A percentile compares a stretch with the other conserved stretches of the same genome.
Conservation (phyloP, 495 filamentous ascomycete genomes). For the Clohesyomyces aquaticus region DNA sequence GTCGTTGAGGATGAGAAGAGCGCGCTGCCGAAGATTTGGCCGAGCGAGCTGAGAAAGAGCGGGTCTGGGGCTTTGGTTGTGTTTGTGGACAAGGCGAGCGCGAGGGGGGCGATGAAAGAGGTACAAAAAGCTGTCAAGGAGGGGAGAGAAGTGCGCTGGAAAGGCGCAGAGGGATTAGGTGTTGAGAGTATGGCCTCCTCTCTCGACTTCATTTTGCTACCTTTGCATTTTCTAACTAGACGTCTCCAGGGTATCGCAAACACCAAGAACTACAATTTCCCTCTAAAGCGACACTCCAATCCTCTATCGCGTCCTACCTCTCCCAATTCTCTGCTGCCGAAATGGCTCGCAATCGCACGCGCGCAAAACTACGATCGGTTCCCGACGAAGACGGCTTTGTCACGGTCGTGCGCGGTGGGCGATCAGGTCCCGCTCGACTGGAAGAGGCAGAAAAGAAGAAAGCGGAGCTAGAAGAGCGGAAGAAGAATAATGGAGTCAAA, state of each 20-base stretch:
- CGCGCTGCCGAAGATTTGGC: constrained; percentile 71
- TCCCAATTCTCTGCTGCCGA: constrained; percentile 68
- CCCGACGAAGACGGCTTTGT: constrained; percentile 96
- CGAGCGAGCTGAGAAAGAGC: constrained; percentile 68
- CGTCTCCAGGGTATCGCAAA: constrained; percentile 57
- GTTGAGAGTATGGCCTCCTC: constrained; percentile 26
- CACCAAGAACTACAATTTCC: constrained; percentile 75
- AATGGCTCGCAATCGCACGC: constrained; percentile 61
- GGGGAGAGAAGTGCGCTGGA: constrained; percentile 53
- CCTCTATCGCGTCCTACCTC: constrained; percentile 81
- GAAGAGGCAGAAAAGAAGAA: constrained; percentile 74
- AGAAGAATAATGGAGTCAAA: constrained; percentile 62
- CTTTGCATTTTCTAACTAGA: not conserved
- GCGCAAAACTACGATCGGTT: constrained; percentile 66
- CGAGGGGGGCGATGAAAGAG: constrained; percentile 72
- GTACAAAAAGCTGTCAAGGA: constrained; percentile 64
- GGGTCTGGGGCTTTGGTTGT: constrained; percentile 78
- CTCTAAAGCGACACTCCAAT: constrained; percentile 61
- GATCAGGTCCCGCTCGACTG: constrained; percentile 70
- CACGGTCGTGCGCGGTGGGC: constrained; percentile 80
- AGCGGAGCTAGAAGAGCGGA: constrained; percentile 74
- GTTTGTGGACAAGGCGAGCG: constrained; percentile 79
- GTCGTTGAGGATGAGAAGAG: constrained; percentile 51
- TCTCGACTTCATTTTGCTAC: constrained; percentile 13
- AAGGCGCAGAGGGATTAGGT: constrained; percentile 58